Percentiles rank a stretch among this genome's conserved stretches.
These are phyloP conservation scores for Ceratobasidium papillatum DNA, from an alignment of 1,284 basidiomycete species.

Conservation along the genomic window DNA sequence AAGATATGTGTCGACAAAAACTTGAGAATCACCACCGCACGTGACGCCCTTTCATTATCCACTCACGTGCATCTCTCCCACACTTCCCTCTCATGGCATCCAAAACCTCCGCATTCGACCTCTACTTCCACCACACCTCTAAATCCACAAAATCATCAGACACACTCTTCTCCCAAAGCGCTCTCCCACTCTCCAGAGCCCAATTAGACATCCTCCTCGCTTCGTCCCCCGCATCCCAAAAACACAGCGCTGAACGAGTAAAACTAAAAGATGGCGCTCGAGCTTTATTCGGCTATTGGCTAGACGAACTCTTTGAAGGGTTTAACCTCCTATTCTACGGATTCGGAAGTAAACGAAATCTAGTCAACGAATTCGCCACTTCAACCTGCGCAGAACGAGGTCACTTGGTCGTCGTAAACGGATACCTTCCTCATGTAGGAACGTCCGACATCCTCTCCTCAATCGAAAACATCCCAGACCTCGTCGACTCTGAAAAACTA, in stretches of 20 bases:
- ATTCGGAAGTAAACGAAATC: slow-evolving; percentile 80
- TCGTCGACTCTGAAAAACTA: slow-evolving; percentile 55
- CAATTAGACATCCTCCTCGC: slow-evolving; percentile 65
- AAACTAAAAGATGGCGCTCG: slow-evolving; percentile 49
- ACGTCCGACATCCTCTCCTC: slow-evolving; percentile 75
- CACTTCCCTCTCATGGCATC: slow-evolving; percentile 19
- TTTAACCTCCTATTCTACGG: slow-evolving; percentile 90
- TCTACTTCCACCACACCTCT: slow-evolving; percentile 77
- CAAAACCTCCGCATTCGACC: slow-evolving; percentile 66
- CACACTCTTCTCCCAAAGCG: slow-evolving; percentile 76
- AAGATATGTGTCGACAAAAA: too few relatives aligned
- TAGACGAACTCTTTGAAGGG: slow-evolving; percentile 76
- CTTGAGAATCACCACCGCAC: neutral
- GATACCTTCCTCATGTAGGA: slow-evolving; percentile 73
- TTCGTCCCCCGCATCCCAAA: slow-evolving; percentile 47
- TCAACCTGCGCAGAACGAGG: slow-evolving; percentile 64
- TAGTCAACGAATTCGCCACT: slow-evolving; percentile 78
- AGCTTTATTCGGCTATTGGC: slow-evolving; percentile 67
- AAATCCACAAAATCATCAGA: slow-evolving; percentile 74
- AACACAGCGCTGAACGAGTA: slow-evolving; percentile 50
- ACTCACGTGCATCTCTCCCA: slow-evolving; percentile 17
- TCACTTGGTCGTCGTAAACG: slow-evolving; percentile 82
- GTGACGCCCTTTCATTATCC: neutral
- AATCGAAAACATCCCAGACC: slow-evolving; percentile 67
- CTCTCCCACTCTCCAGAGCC: slow-evolving; percentile 70